These are phyloP conservation scores for Sedum album DNA, from an alignment of 164 flowering plant species.

Conservation along the genomic window DNA sequence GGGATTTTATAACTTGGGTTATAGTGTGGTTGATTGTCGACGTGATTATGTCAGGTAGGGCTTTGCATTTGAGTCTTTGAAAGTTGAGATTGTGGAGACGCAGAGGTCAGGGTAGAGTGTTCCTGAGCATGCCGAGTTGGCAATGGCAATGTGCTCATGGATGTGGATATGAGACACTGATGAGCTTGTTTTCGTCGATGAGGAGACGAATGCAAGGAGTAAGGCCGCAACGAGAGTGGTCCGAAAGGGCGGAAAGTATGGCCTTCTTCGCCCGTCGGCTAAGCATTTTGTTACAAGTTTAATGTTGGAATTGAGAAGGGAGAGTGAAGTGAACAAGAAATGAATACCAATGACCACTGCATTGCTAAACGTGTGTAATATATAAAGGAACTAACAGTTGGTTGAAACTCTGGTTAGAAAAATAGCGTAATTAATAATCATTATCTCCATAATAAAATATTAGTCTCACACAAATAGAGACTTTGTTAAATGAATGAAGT, in stretches of 20 bases:
- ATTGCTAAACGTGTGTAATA: neutral
- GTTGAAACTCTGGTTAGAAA: neutral
- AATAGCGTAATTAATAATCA: no score
- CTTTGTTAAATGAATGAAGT: no score
- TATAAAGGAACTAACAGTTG: neutral
- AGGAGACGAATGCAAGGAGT: neutral
- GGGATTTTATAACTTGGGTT: conserved; percentile 28
- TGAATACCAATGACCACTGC: neutral
- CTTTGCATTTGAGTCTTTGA: conserved; percentile 43
- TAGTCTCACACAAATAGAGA: no score
- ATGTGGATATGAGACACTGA: neutral
- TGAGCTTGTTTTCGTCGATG: conserved; percentile 19
- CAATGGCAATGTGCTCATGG: neutral
- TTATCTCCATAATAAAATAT: no score
- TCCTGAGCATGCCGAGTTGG: neutral
- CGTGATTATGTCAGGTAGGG: conserved; percentile 46
- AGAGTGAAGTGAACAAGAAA: neutral
- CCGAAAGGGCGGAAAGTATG: neutral
- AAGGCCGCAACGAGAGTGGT: neutral
- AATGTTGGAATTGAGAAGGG: neutral
- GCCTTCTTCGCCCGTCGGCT: neutral
- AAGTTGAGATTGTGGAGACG: conserved; percentile 22
- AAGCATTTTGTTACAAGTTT: neutral
- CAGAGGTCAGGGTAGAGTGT: neutral
- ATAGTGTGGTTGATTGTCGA: conserved; percentile 34